These are phyloP conservation scores for Pharnaceum exiguum DNA, from an alignment of 148 eudicot species.

Conservation along the genomic window DNA sequence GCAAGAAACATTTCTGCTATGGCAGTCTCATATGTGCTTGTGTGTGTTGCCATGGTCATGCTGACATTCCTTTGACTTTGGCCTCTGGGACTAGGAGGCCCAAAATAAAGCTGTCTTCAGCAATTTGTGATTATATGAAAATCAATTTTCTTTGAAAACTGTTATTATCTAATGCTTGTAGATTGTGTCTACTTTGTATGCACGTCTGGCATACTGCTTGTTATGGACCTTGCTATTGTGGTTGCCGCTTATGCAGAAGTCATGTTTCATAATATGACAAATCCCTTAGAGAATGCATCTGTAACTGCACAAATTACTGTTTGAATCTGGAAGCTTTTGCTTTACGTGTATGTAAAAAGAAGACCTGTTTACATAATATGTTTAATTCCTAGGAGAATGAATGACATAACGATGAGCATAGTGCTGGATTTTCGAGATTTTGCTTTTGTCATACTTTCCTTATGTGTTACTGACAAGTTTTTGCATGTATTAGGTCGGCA, in stretches of 20 bases:
- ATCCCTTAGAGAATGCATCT: no score
- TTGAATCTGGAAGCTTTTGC: no score
- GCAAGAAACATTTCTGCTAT: neutral
- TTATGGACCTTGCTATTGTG: neutral
- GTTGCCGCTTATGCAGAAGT: no score
- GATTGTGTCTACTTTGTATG: neutral
- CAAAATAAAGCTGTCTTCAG: no score
- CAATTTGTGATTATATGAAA: no score
- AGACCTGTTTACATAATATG: no score
- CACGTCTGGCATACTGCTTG: neutral
- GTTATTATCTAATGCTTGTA: neutral
- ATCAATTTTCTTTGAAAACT: no score
- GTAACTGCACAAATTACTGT: no score
- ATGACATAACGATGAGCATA: neutral
- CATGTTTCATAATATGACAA: no score
- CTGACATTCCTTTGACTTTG: neutral
- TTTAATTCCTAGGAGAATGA: neutral
- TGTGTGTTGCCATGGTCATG: neutral
- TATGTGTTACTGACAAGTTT: conserved; percentile 5
- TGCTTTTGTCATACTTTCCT: neutral
- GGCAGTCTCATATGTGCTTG: neutral
- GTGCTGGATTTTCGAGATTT: neutral
- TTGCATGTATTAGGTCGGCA: conserved; percentile 75
- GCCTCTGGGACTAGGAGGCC: no score
- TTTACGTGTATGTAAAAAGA: no score